Evolutionary conservation across 2,329 filamentous ascomycete genomes (phyloP), one percentile per base, ranked within the genome.

Genomic region (Epichloe glyceriae): DNA sequence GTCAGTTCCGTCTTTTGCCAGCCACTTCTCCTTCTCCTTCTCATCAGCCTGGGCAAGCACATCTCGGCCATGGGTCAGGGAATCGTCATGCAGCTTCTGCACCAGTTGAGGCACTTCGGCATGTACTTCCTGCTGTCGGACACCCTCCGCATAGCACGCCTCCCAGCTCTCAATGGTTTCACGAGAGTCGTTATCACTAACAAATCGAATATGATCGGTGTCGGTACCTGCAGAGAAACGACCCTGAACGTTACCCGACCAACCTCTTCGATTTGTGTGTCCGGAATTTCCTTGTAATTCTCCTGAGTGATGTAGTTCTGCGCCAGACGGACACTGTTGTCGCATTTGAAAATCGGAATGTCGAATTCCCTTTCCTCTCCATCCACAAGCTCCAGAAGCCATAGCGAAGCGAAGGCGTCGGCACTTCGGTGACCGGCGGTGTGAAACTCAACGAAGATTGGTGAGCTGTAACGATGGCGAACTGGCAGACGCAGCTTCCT

Each of bases 131-230:
- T 82, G 78, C 14, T 74, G 69, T 2, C 93, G 81, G 0, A 95
- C 87, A 12, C 91, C 91, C 65, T 97, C 90, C 0, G 88, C 82
- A 40, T 85, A 80, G 64, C 91, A 96, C 0, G 89, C 87, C 66
- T 96, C 89, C 88, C 90, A 97, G 0, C 85, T 86, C 69, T 97
- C 91, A 56, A 88, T 95, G 0, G 90, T 96, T 71, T 97, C 93
- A 34, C 91, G 83, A 1, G 85, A 84, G 63, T 95, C 83, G 60
- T 95, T 95, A 65, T 94, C 87, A 46, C 82, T 79, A 20, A 95
- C 83, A 58, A 95, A 96, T 1, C 74, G 75, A 56, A 87, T 78
- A 63, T 97, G 93, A 17, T 88, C 85, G 50, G 87, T 81, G 63
- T 96, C 90, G 46, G 88, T 95, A 14, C 91, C 91, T 0, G 90